Percentiles rank a stretch among this genome's conserved stretches.
Evolutionary conservation across 345 rosid species (phyloP).

Genomic region (Cochlearia excelsa): DNA sequence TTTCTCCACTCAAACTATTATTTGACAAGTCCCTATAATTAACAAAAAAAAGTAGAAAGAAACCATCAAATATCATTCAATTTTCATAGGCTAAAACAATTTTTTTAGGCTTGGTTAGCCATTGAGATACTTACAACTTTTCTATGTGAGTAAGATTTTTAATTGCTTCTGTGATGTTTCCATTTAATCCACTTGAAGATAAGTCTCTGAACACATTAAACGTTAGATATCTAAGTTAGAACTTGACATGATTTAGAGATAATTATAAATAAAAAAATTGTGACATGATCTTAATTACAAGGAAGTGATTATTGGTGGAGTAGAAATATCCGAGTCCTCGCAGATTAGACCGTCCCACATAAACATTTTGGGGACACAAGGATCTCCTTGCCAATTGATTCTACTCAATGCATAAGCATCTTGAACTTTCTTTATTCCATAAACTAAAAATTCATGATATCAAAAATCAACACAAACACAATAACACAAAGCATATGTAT

Average conservation of each 20-base stretch:
- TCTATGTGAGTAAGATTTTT: slow-evolving; percentile 30
- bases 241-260: no score
- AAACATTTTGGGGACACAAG: slow-evolving; percentile 41
- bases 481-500: background rate
- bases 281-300: slow-evolving; percentile 9
- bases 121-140: slow-evolving; percentile 37
- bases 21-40: slow-evolving; percentile 48
- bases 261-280: background rate
- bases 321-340: slow-evolving; percentile 14
- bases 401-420: slow-evolving; percentile 30
- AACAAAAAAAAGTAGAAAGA: no score
- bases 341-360: slow-evolving; percentile 47
- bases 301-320: slow-evolving; percentile 17
- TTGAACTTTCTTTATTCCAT: slow-evolving; percentile 39
- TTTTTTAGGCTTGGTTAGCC: no score
- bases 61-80: no score
- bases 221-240: no score
- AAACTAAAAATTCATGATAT: slow-evolving; percentile 30
- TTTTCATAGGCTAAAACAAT: no score
- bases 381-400: slow-evolving; percentile 59
- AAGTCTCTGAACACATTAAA: slow-evolving; percentile 21
- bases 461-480: background rate
- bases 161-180: slow-evolving; percentile 25
- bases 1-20: slow-evolving; percentile 34
- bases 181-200: slow-evolving; percentile 39